Percentiles rank a stretch among this genome's conserved stretches.
These are phyloP conservation scores for Cyberlindnera euphorbiae DNA, from an alignment of 805 yeast species.

Conservation along the genomic window DNA sequence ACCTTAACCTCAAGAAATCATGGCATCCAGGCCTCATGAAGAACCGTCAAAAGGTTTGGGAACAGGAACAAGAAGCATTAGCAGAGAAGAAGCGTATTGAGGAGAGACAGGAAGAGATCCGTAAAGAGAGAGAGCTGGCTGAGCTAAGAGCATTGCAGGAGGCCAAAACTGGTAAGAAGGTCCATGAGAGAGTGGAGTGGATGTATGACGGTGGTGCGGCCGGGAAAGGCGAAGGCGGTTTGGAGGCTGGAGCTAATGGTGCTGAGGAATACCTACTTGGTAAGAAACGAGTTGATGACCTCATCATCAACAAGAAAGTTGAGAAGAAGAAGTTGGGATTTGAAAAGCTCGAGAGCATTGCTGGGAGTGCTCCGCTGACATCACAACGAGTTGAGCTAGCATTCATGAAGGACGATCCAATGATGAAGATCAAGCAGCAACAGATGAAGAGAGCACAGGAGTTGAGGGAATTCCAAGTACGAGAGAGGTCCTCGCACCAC, in stretches of 20 bases:
- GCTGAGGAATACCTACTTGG: constrained; percentile 51
- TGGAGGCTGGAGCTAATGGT: too few relatives aligned
- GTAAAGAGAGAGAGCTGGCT: constrained; percentile 53
- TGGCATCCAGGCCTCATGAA: constrained; percentile 92
- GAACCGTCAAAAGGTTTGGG: constrained; percentile 84
- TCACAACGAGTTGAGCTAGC: constrained; percentile 41
- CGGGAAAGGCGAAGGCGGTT: constrained; percentile 26
- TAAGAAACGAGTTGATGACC: constrained; percentile 39
- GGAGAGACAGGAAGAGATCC: constrained; percentile 59
- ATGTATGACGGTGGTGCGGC: constrained; percentile 64
- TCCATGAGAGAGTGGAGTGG: constrained; percentile 64
- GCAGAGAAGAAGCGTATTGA: constrained; percentile 63
- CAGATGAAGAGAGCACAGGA: constrained; percentile 19
- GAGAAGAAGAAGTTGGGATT: constrained; percentile 24
- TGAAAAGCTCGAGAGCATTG: constrained; percentile 16
- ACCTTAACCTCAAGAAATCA: constrained; percentile 85
- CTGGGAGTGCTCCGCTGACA: constrained; percentile 7
- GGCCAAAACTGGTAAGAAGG: constrained; percentile 34
- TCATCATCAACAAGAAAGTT: constrained; percentile 25
- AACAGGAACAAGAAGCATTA: constrained; percentile 69
- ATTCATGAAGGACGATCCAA: constrained; percentile 31
- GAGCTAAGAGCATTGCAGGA: constrained; percentile 47
- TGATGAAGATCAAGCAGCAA: constrained; percentile 19
- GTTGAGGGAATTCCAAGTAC: constrained; percentile 17
- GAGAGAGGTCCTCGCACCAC: too few relatives aligned